Percentiles rank a stretch among this genome's conserved stretches.
Evolutionary conservation across 768 basidiomycete genomes (phyloP).

Genomic region (Russula sp.): DNA sequence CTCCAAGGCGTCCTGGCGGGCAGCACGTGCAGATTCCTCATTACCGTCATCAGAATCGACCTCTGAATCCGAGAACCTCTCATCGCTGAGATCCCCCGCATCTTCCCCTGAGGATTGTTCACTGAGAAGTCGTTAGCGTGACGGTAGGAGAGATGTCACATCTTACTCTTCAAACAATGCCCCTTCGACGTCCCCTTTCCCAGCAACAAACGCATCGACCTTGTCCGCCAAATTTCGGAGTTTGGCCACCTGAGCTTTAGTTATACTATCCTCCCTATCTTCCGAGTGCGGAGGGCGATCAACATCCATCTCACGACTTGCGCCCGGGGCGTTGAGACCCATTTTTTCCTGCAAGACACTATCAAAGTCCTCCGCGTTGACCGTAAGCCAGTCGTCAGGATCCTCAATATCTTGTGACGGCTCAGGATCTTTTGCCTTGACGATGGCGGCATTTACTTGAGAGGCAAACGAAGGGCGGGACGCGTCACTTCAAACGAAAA

Average conservation of each 20-base stretch:
- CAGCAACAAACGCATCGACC: slow-evolving; percentile 87
- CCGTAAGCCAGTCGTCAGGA: slow-evolving; percentile 79
- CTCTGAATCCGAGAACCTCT: slow-evolving; percentile 35
- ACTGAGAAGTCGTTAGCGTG: slow-evolving; percentile 32
- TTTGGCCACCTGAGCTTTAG: slow-evolving; percentile 60
- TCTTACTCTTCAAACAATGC: slow-evolving; percentile 86
- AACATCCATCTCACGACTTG: slow-evolving; percentile 45
- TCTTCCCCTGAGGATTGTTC: slow-evolving; percentile 43
- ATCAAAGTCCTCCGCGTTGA: slow-evolving; percentile 74
- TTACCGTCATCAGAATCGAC: slow-evolving; percentile 24
- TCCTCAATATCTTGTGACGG: slow-evolving; percentile 48
- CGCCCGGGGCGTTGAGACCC: slow-evolving; percentile 19
- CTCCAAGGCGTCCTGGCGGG: slow-evolving; percentile 64
- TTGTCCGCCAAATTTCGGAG: slow-evolving; percentile 75
- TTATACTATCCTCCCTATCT: slow-evolving; percentile 44
- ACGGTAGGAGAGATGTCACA: neutral
- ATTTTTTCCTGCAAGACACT: slow-evolving; percentile 50
- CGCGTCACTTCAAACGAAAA: slow-evolving; percentile 38
- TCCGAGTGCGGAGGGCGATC: slow-evolving; percentile 33
- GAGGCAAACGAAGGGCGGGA: slow-evolving; percentile 71
- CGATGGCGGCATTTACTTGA: slow-evolving; percentile 60
- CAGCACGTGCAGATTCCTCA: slow-evolving; percentile 28
- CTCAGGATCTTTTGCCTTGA: slow-evolving; percentile 33
- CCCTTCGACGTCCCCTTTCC: slow-evolving; percentile 83
- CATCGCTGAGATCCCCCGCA: slow-evolving; percentile 41